A percentile compares a stretch with the other conserved stretches of the same genome.
Evolutionary conservation across 2,329 filamentous ascomycete genomes (phyloP).

Genomic region (Aspergillus ochraceus): DNA sequence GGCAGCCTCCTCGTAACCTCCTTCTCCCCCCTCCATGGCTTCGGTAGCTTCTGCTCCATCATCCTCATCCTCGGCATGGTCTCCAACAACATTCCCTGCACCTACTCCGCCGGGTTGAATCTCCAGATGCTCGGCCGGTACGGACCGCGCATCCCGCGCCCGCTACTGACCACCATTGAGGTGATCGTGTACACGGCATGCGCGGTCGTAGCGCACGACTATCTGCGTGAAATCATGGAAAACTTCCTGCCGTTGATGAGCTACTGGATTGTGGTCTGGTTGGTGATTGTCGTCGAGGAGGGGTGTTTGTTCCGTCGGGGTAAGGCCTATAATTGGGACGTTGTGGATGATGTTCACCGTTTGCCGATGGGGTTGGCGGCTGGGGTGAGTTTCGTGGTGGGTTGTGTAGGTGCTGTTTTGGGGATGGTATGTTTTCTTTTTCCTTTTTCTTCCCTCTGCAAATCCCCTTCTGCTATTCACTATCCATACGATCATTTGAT

Average conservation of each 20-base stretch:
- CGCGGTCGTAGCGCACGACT: conserved; percentile 41
- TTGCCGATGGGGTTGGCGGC: conserved; percentile 44
- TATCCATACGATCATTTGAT: not conserved
- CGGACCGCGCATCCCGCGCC: conserved; percentile 39
- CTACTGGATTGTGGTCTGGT: conserved; percentile 45
- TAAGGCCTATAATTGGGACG: conserved; percentile 37
- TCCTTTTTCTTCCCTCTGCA: not conserved
- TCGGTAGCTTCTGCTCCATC: conserved; percentile 44
- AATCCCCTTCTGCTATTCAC: not conserved
- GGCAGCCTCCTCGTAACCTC: conserved; percentile 37
- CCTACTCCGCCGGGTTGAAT: conserved; percentile 44
- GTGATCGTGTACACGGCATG: conserved; percentile 44
- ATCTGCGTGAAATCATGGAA: conserved; percentile 44
- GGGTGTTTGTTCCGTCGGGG: conserved; percentile 40
- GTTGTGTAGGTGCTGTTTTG: conserved; percentile 37
- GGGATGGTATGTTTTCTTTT: conserved; percentile 31
- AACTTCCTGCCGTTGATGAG: conserved; percentile 47
- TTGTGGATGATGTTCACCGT: conserved; percentile 35
- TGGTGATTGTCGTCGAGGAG: conserved; percentile 43
- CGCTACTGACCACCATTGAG: conserved; percentile 42
- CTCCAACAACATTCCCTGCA: conserved; percentile 44
- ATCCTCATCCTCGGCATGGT: conserved; percentile 42
- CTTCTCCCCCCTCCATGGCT: conserved; percentile 38
- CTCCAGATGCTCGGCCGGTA: conserved; percentile 42
- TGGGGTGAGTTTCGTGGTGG: conserved; percentile 31